Evolutionary conservation across 805 yeast genomes (phyloP).

Genomic region (Lipomyces anomalus): DNA sequence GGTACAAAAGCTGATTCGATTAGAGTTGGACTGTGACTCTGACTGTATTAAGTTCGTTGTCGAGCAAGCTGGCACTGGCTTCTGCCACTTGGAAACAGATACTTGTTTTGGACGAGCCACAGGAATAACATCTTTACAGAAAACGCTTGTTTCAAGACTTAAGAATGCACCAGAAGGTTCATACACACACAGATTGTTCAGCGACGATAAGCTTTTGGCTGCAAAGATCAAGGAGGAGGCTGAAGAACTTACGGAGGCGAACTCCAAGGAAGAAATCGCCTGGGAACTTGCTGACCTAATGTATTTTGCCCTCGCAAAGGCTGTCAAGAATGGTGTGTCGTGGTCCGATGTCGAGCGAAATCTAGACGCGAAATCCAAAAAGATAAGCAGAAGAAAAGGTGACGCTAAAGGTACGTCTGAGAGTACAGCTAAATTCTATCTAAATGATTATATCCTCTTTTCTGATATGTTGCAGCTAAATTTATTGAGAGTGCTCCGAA

Average conservation of each 20-base stretch:
- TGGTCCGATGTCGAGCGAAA: constrained; percentile 77
- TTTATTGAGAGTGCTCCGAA: too few species aligned
- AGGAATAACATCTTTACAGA: constrained; percentile 67
- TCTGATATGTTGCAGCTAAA: too few species aligned
- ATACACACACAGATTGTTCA: constrained; percentile 84
- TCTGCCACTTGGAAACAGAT: constrained; percentile 78
- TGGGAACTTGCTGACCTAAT: constrained; percentile 97
- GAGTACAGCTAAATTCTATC: too few species aligned
- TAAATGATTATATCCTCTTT: too few species aligned
- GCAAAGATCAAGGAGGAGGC: constrained; percentile 96
- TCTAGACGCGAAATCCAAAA: constrained; percentile 73
- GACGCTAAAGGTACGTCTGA: constrained; percentile 68
- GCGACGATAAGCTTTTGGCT: constrained; percentile 64
- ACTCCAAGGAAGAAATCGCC: constrained; percentile 59
- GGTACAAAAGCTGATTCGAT: constrained; percentile 63
- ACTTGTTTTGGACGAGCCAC: constrained; percentile 73
- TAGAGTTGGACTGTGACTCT: constrained; percentile 84
- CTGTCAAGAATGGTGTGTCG: constrained; percentile 68
- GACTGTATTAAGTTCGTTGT: constrained; percentile 87
- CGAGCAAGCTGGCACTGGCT: constrained; percentile 78
- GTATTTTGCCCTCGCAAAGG: constrained; percentile 59
- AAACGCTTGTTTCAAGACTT: constrained; percentile 57
- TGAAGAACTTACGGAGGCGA: constrained; percentile 88
- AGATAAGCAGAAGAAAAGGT: constrained; percentile 89
- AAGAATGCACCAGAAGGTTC: constrained; percentile 80